A percentile compares a stretch with the other conserved stretches of the same genome.
These are phyloP conservation scores for Mycena pura DNA, from an alignment of 768 basidiomycete genomes.

Conservation along the genomic window DNA sequence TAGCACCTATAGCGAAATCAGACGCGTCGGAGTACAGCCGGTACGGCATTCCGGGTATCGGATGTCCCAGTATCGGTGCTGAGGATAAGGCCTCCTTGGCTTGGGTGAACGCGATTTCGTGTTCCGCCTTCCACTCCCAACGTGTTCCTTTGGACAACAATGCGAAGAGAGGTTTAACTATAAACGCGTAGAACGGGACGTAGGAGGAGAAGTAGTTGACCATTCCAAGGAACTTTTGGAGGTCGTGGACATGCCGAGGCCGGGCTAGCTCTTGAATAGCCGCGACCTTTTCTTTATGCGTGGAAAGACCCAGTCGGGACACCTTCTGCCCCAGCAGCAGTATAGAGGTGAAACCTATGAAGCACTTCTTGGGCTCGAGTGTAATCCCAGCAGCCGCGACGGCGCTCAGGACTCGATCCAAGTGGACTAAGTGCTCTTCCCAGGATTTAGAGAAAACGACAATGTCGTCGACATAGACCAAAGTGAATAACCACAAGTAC, in stretches of 20 bases:
- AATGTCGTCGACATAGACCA: too few species aligned
- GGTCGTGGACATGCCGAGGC: too few species aligned
- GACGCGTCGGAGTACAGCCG: too few species aligned
- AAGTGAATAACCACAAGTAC: too few species aligned
- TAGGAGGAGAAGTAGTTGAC: slow-evolving; percentile 36
- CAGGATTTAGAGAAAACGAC: too few species aligned
- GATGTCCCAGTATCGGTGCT: background rate
- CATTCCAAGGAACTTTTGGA: slow-evolving; percentile 35
- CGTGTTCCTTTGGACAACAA: background rate
- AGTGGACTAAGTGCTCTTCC: too few species aligned
- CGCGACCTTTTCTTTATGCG: too few species aligned
- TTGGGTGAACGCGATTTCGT: too few species aligned
- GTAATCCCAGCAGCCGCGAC: slow-evolving; percentile 29
- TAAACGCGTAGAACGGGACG: slow-evolving; percentile 34
- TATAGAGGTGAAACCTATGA: slow-evolving; percentile 16
- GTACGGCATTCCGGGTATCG: too few species aligned
- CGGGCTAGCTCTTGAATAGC: too few species aligned
- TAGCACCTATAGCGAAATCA: too few species aligned
- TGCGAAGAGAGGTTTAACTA: slow-evolving; percentile 15
- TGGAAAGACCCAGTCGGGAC: too few species aligned
- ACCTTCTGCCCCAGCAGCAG: background rate
- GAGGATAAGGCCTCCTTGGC: slow-evolving; percentile 8
- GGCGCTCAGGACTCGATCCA: slow-evolving; percentile 23
- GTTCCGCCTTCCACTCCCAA: background rate
- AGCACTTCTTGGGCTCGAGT: slow-evolving; percentile 33